A percentile compares a stretch with the other conserved stretches of the same genome.
Evolutionary conservation across 164 flowering plant genomes (phyloP).

Genomic region (Amborella trichopoda): DNA sequence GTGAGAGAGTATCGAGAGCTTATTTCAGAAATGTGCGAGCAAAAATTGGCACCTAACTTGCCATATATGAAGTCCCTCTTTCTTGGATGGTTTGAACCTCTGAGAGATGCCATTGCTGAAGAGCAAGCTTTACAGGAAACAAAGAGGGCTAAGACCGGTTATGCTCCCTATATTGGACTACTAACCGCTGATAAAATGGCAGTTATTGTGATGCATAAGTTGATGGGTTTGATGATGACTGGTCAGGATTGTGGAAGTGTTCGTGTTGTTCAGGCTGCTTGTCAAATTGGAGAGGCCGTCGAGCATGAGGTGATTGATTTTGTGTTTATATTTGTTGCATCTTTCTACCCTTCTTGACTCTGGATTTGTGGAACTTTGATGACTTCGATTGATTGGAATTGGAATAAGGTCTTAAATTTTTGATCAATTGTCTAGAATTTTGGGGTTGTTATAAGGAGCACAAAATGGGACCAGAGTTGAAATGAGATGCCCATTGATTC

Average conservation of each 20-base stretch:
- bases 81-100: constrained; percentile 87
- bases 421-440: no score
- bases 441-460: no score
- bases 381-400: no score
- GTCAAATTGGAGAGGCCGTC: constrained; percentile 66
- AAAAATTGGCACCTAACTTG: constrained; percentile 70
- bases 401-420: no score
- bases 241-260: constrained; percentile 47
- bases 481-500: no score
- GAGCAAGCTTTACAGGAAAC: constrained; percentile 47
- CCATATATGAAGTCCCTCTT: constrained; percentile 64
- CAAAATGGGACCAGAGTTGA: no score
- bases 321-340: no score
- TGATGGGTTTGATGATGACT: constrained; percentile 72
- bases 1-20: constrained; percentile 66
- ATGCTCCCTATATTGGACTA: constrained; percentile 45
- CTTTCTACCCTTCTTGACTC: no score
- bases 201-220: constrained; percentile 89
- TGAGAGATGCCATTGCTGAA: constrained; percentile 47
- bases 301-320: constrained; percentile 98
- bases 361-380: no score
- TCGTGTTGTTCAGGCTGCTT: constrained; percentile 68
- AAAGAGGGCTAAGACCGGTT: constrained; percentile 45
- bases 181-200: constrained; percentile 89
- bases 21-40: constrained; percentile 72